These are phyloP conservation scores for Pulveroboletus sp. DNA, from an alignment of 768 basidiomycete genomes.

Conservation along the genomic window DNA sequence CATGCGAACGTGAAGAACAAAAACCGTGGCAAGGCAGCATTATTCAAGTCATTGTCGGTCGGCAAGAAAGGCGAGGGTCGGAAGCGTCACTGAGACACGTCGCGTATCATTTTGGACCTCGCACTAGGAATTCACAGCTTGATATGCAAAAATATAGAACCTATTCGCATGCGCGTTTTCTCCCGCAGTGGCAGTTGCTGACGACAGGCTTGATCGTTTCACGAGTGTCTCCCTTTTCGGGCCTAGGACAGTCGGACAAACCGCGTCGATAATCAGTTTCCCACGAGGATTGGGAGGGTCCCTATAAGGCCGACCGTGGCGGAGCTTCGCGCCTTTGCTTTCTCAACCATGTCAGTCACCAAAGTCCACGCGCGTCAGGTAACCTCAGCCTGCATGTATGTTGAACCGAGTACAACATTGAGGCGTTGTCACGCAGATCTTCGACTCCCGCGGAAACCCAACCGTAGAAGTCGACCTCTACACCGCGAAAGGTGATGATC, in stretches of 20 bases:
- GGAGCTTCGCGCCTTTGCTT: conserved; percentile 16
- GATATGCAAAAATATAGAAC: conserved; percentile 13
- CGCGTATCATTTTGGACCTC: conserved; percentile 8
- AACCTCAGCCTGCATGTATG: conserved; percentile 14
- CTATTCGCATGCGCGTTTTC: conserved; percentile 1
- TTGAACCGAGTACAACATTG: conserved; percentile 1
- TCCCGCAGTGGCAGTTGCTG: neutral
- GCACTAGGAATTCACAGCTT: conserved; percentile 8
- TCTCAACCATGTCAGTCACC: conserved; percentile 77
- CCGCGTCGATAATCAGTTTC: conserved; percentile 36
- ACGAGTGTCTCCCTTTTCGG: too few relatives aligned
- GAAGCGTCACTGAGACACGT: conserved; percentile 29
- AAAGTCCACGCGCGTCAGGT: conserved; percentile 94
- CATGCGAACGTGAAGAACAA: conserved; percentile 85
- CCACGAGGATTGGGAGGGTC: conserved; percentile 19
- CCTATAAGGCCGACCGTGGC: conserved; percentile 21
- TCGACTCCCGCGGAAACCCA: conserved; percentile 98
- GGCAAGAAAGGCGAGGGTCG: conserved; percentile 46
- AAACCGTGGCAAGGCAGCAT: conserved; percentile 58
- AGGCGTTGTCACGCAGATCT: conserved; percentile 61
- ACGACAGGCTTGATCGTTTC: conserved; percentile 10
- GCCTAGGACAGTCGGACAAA: neutral
- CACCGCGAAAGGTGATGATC: conserved; percentile 73
- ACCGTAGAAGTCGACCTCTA: conserved; percentile 91
- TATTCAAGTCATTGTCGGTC: conserved; percentile 52